Evolutionary conservation across 306 rosid genomes (phyloP), one percentile per base, ranked within the genome.

Genomic region (Rosa persica): DNA sequence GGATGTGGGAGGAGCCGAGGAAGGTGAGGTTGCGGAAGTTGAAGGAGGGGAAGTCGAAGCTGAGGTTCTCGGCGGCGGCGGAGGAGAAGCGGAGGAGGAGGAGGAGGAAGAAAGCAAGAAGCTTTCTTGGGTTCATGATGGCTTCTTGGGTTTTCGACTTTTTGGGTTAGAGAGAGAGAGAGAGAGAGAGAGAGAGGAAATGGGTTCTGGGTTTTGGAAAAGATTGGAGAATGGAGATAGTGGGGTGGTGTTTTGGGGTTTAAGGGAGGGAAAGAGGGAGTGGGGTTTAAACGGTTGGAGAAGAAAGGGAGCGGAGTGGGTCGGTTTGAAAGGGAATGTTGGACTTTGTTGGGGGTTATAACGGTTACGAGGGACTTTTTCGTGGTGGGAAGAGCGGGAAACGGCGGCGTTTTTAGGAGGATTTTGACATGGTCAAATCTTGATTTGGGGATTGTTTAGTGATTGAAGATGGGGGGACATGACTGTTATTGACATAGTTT

Each of bases 1-100:
- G 85, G 89, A 95, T 92, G 61, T 87, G 87, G 25, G 98, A 92
- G 74, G 91, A 97, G 47, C 97, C 98, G 22, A 92, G 87, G 76
- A 95, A 92, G 30, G 96, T 90, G 67, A 95, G 87, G 89, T 95
- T 92, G 44, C 98, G 85, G 79, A 91, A 84, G 4, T 81, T 79
- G 88, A 95, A 95, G 42, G 90, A 85, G 8, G 78, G 64, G 87
- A 95, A 89, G 51, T 62, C 81, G 72, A 94, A 85, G 22, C 77
- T 71, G 9, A 85, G 78, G 5, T 72, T 66, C 36, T 82, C 81
- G 6, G 87, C 80, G 9, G 82, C 73, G 1, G 12, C 46, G 23
- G 34, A 4, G 82, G 48, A 48, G 34, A 4, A 6, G 67, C 13
- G 10, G 65, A 25, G 2, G 73, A 27, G 13, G 82, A 62, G 20